Base-by-base conservation (phyloP, 2,329 filamentous ascomycete genomes). In the Huntiella abstrusa region DNA sequence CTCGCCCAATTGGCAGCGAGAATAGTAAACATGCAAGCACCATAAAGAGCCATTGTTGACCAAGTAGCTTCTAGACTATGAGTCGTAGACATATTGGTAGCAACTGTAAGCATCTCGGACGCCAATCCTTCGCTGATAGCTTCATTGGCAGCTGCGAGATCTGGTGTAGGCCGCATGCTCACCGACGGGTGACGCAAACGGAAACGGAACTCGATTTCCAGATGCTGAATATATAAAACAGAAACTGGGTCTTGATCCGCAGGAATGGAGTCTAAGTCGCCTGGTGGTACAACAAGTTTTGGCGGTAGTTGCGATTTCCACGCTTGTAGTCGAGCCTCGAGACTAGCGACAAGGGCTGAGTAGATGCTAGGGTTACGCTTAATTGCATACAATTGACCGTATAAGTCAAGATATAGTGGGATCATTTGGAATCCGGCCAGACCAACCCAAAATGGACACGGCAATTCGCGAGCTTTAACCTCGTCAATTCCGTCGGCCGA, bases 51-150 rank as follows among this genome's bases (percentile, higher is more conserved):
- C 42, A 75, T 69, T 41, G 80, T 78, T 54, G 83, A 81, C 80
- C 82, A 87, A 1, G 81, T 84, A 1, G 80, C 83, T 55, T 88
- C 83, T 3, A 87, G 62, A 39, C 75, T 76, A 55, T 80, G 82
- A 48, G 77, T 64, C 53, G 68, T 69, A 49, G 73, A 70, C 41
- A 87, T 60, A 45, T 73, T 65, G 16, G 67, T 65, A 4, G 77
- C 72, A 19, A 70, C 67, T 16, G 66, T 64, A 2, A 87, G 64
- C 60, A 85, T 73, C 51, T 77, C 70, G 41, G 71, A 68, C 4
- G 79, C 71, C 7, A 74, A 73, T 42, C 77, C 70, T 33, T 83
- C 71, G 56, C 80, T 84, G 38, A 80, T 71, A 38, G 67, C 68
- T 46, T 76, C 71, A 52, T 80, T 75, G 38, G 79, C 73, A 2